Evolutionary conservation across 805 yeast genomes (phyloP), one percentile per base, ranked within the genome.

Genomic region (Starmerella lactis-condensi): DNA sequence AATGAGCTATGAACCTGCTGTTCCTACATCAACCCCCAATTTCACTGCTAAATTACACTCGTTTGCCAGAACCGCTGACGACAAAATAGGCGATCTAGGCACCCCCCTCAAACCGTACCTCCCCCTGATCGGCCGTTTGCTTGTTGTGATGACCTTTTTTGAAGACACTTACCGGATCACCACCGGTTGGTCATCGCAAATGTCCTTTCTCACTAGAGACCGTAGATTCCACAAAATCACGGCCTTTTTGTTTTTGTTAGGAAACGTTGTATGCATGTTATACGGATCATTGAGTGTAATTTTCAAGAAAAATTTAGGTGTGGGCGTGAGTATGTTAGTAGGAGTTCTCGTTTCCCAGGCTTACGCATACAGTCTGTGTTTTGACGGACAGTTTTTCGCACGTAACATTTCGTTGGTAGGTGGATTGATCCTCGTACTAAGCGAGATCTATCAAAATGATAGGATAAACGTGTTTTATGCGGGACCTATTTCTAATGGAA

Each of bases 381-480:
- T 75, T 44, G 93, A 83, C 45, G 62, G 75, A 19, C 68, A 69
- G 36, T 85, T 83, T 57, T 69, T 89, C 45, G 64, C 81, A 47
- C 72, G 95, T 58, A 82, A 81, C 52, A 61, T 83, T 42, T 75
- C 91, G 15, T 85, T 85, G 30, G 73, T 81, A 42, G 98, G 98
- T 28, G 96, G 96, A 5, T 64, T 85, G 40, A 58, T 85, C 43
- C 68, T 85, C 47, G 93, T 85, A 5, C 68, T 81, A 36, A 70
- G 85, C 33, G 95, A 85, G 52, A 72, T 85, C 6, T 64, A 83
- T 44, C 83, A 78, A 17, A 70, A 78, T 40, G 81, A 67, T 57
- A 73, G 64, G 57, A 65, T 75, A 58, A 61, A 62, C 38, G 66
- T 64, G 50, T 53, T 67, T 23, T 62, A 75, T 65, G 79, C 89